Percentiles rank a stretch among this genome's conserved stretches.
phyloP scores from a whole-genome alignment of 2,329 filamentous ascomycete species.

The Helicocarpus griseus region DNA sequence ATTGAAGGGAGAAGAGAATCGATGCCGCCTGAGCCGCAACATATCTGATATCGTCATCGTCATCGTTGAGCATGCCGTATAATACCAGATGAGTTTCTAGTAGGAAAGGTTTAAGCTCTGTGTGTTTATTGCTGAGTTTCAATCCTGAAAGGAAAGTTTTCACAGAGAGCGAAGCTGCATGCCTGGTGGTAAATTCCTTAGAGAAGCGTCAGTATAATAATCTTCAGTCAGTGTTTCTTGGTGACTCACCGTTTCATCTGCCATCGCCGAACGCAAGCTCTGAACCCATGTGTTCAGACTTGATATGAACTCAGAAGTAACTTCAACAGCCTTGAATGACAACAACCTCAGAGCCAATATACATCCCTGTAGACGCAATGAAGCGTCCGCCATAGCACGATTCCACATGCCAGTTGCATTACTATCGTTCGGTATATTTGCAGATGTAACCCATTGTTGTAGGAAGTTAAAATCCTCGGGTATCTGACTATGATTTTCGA shows the following conservation, averaged over 20 bases:
- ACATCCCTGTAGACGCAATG: constrained; percentile 29
- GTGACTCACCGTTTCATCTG: constrained; percentile 32
- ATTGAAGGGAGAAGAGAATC: constrained; percentile 25
- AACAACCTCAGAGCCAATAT: constrained; percentile 22
- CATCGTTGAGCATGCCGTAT: constrained; percentile 73
- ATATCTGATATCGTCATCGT: constrained; percentile 80
- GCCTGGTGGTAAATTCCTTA: constrained; percentile 31
- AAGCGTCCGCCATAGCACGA: constrained; percentile 28
- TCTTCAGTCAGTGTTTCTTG: neutral
- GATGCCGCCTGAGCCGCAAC: constrained; percentile 41
- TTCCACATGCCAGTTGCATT: constrained; percentile 22
- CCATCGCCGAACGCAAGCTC: constrained; percentile 28
- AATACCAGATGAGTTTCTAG: constrained; percentile 54
- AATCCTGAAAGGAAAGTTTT: constrained; percentile 36
- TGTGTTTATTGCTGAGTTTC: constrained; percentile 14
- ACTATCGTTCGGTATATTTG: constrained; percentile 6
- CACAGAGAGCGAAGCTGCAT: constrained; percentile 28
- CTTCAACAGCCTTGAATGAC: constrained; percentile 8
- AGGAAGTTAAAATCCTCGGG: constrained; percentile 17
- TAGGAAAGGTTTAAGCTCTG: constrained; percentile 24
- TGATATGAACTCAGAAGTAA: constrained; percentile 10
- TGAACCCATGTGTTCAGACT: constrained; percentile 24
- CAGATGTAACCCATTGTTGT: constrained; percentile 3
- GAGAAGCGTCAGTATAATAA: neutral
- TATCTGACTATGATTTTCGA: constrained; percentile 14